These are phyloP conservation scores for Picochlorum sp. DNA, from an alignment of 139 green algal species.

Conservation along the genomic window DNA sequence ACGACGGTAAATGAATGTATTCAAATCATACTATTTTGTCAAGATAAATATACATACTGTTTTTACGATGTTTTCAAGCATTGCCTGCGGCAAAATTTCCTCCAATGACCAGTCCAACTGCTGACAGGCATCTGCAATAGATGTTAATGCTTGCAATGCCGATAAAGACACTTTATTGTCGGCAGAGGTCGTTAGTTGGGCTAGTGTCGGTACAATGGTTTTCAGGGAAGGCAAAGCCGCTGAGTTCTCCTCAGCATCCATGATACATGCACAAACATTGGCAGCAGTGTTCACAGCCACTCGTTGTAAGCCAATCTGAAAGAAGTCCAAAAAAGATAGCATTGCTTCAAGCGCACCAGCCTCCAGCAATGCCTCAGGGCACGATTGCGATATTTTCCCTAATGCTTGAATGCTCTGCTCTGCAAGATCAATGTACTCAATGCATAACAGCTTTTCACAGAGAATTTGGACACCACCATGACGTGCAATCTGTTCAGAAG, in stretches of 20 bases:
- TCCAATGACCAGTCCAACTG: conserved; percentile 38
- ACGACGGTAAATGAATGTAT: too few species aligned
- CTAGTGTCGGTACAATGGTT: conserved; percentile 76
- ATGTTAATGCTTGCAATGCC: conserved; percentile 70
- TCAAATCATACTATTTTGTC: too few species aligned
- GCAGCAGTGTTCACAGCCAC: conserved; percentile 80
- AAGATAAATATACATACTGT: conserved; percentile 39
- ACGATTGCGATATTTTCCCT: conserved; percentile 90
- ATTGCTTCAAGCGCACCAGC: conserved; percentile 75
- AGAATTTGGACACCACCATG: conserved; percentile 74
- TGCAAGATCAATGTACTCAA: conserved; percentile 97
- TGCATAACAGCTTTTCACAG: conserved; percentile 75
- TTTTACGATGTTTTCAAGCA: conserved; percentile 66
- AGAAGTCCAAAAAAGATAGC: conserved; percentile 95
- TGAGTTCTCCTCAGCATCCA: conserved; percentile 7
- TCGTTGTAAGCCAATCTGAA: conserved; percentile 84
- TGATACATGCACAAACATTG: conserved; percentile 73
- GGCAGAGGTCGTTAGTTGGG: conserved; percentile 74
- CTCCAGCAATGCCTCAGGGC: conserved; percentile 60
- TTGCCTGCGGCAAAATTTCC: conserved; percentile 51
- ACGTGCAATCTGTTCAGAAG: conserved; percentile 67
- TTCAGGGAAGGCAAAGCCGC: conserved; percentile 37
- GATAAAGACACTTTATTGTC: conserved; percentile 83
- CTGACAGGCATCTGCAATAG: conserved; percentile 64
- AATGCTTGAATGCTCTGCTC: conserved; percentile 89